These are phyloP conservation scores for Elongisporangium prolatum DNA, from an alignment of 352 stramenopile genomes.

Conservation along the genomic window DNA sequence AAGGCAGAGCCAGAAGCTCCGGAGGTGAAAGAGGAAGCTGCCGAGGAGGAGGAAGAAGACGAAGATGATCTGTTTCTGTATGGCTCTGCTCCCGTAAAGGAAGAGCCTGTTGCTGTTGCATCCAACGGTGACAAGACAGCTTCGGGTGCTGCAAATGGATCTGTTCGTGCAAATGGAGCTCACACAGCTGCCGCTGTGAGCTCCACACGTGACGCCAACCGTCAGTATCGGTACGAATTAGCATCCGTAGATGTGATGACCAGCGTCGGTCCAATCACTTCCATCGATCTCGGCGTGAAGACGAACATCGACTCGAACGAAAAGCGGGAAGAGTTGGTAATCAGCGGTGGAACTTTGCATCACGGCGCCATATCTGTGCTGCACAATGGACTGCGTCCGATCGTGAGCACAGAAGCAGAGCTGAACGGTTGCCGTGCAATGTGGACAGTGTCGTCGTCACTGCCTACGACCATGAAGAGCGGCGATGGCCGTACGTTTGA, in stretches of 20 bases:
- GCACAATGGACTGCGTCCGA: slow-evolving; percentile 76
- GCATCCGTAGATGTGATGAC: slow-evolving; percentile 60
- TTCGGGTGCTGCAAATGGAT: slow-evolving; percentile 3
- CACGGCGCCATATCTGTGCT: slow-evolving; percentile 71
- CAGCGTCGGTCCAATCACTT: slow-evolving; percentile 78
- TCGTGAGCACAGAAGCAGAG: slow-evolving; percentile 78
- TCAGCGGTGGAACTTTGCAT: slow-evolving; percentile 60
- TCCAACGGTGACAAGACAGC: not conserved
- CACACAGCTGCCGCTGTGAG: not conserved
- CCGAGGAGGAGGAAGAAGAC: slow-evolving; percentile 49
- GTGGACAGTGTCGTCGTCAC: slow-evolving; percentile 78
- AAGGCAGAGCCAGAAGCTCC: slow-evolving; percentile 10
- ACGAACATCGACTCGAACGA: slow-evolving; percentile 74
- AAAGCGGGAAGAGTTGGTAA: slow-evolving; percentile 71
- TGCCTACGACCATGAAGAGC: slow-evolving; percentile 39
- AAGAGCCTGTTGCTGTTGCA: slow-evolving; percentile 12
- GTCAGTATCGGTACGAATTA: slow-evolving; percentile 45
- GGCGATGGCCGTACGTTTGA: slow-evolving; percentile 57
- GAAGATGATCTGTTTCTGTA: slow-evolving; percentile 80
- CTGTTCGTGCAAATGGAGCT: not conserved
- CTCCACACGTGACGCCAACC: slow-evolving; percentile 4
- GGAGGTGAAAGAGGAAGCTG: not conserved
- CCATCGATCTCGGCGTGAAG: slow-evolving; percentile 74
- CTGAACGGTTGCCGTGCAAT: slow-evolving; percentile 79
- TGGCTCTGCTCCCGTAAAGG: slow-evolving; percentile 28